These are phyloP conservation scores for Asterochloris erici DNA, from an alignment of 139 green algal species.

Conservation along the genomic window DNA sequence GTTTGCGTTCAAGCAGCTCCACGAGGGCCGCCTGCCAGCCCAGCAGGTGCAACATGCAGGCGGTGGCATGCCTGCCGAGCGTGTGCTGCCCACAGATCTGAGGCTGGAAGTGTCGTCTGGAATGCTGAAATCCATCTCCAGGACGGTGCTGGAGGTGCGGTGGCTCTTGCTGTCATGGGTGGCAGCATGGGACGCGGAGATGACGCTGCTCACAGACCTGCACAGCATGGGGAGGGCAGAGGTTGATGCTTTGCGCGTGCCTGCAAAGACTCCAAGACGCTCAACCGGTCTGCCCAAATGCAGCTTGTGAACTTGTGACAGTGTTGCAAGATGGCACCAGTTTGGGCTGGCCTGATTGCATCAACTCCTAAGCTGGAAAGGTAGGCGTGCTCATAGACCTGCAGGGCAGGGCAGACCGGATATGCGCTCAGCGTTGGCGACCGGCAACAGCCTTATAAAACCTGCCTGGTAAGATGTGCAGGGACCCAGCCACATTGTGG, in stretches of 20 bases:
- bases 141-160: neutral
- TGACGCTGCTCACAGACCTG: slow-evolving; percentile 15
- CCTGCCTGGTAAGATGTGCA: neutral
- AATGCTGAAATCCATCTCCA: slow-evolving; percentile 7
- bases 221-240: neutral
- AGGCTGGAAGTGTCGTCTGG: slow-evolving; percentile 7
- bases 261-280: neutral
- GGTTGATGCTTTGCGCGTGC: too few species aligned
- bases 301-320: neutral
- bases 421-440: neutral
- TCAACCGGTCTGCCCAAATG: neutral
- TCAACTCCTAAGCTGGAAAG: too few species aligned
- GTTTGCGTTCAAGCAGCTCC: too few species aligned
- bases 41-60: too few species aligned
- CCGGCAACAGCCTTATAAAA: neutral
- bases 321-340: neutral
- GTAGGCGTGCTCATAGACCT: too few species aligned
- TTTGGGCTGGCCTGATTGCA: neutral
- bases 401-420: too few species aligned
- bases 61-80: too few species aligned
- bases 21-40: too few species aligned
- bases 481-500: neutral
- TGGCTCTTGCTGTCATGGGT: slow-evolving; percentile 2
- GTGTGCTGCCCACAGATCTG: slow-evolving; percentile 15
- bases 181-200: neutral